phyloP scores from a whole-genome alignment of 306 rosid genomes.

The Alnus rubra region DNA sequence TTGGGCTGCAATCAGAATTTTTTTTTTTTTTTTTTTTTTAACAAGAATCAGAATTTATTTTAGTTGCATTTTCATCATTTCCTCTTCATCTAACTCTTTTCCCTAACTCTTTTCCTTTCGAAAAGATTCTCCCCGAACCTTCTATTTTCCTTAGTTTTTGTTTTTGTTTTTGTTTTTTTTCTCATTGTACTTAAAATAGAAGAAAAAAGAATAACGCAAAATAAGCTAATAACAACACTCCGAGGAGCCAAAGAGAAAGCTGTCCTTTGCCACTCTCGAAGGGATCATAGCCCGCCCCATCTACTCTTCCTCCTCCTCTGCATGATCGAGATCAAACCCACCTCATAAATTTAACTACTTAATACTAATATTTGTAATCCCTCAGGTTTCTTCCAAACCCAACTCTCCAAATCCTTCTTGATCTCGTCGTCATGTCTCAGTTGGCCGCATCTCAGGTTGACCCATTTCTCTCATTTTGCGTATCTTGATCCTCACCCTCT shows the following conservation, averaged over 20 bases:
- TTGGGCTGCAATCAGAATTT: too few relatives aligned
- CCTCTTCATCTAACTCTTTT: too few relatives aligned
- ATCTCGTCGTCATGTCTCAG: conserved; percentile 39
- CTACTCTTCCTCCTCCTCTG: neutral
- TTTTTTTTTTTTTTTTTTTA: too few relatives aligned
- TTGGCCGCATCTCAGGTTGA: conserved; percentile 48
- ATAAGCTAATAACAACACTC: neutral
- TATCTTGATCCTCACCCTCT: neutral
- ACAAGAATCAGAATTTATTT: too few relatives aligned
- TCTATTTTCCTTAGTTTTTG: too few relatives aligned
- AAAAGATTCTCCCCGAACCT: too few relatives aligned
- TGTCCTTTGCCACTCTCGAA: conserved; percentile 52
- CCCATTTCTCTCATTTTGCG: neutral
- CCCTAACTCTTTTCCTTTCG: too few relatives aligned
- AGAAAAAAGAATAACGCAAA: too few relatives aligned
- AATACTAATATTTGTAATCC: neutral
- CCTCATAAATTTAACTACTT: conserved; percentile 8
- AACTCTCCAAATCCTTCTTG: conserved; percentile 8
- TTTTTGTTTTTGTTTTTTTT: too few relatives aligned
- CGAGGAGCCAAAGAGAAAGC: conserved; percentile 32
- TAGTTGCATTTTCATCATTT: too few relatives aligned
- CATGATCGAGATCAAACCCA: conserved; percentile 17
- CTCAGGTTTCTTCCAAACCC: neutral
- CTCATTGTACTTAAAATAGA: too few relatives aligned
- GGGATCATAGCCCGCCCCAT: conserved; percentile 29